These are phyloP conservation scores for Litchi chinensis DNA, from an alignment of 345 rosid species.

Conservation along the genomic window DNA sequence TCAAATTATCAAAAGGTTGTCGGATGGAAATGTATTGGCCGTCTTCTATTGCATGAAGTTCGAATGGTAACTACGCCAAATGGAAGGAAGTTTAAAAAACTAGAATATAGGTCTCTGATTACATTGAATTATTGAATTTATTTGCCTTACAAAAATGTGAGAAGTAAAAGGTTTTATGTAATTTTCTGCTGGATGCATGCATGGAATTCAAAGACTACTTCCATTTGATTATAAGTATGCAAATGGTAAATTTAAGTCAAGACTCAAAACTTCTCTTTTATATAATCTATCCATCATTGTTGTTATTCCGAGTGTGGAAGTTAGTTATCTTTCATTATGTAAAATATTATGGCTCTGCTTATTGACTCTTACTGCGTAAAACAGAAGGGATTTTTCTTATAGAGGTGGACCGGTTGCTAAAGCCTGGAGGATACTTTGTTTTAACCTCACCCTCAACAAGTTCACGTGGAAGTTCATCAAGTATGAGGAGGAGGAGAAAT, in stretches of 20 bases:
- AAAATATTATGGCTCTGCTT: slow-evolving; percentile 8
- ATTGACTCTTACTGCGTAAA: slow-evolving; percentile 28
- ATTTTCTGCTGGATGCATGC: background rate
- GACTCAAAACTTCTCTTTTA: background rate
- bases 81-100: background rate
- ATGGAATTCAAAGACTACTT: background rate
- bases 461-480: slow-evolving; percentile 51
- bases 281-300: background rate
- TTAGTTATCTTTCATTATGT: slow-evolving; percentile 4
- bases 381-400: slow-evolving; percentile 88
- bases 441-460: slow-evolving; percentile 75
- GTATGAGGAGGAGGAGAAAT: slow-evolving; percentile 61
- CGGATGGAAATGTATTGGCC: background rate
- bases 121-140: background rate
- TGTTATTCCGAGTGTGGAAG: background rate
- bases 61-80: background rate
- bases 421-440: slow-evolving; percentile 96
- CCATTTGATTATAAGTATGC: background rate
- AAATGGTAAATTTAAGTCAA: slow-evolving; percentile 4
- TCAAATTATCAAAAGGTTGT: slow-evolving; percentile 1
- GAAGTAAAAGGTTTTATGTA: background rate
- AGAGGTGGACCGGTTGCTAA: slow-evolving; percentile 91
- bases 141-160: background rate
- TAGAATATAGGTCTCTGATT: background rate
- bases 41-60: background rate